Evolutionary conservation across 257 asterid genomes (phyloP).

Genomic region (Euphrasia confusa): DNA sequence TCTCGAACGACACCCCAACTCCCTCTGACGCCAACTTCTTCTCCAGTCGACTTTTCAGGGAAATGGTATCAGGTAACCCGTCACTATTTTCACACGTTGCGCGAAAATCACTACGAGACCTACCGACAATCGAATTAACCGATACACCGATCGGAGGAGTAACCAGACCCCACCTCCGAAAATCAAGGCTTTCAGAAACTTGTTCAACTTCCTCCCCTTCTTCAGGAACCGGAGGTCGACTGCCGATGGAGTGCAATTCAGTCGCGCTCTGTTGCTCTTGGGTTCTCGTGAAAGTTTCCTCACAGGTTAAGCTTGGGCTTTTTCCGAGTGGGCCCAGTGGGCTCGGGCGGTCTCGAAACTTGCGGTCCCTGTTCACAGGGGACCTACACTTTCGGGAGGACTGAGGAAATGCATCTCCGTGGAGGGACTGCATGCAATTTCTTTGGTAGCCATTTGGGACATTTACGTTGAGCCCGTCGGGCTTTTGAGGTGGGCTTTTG

Average conservation of each 20-base stretch:
- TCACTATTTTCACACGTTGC: conserved; percentile 40
- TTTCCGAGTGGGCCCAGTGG: conserved; percentile 85
- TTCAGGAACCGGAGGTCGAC: conserved; percentile 68
- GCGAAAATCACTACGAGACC: background rate
- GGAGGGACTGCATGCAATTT: conserved; percentile 16
- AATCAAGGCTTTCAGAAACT: conserved; percentile 34
- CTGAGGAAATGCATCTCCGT: background rate
- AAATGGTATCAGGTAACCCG: conserved; percentile 56
- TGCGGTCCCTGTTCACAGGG: conserved; percentile 48
- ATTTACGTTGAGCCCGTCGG: conserved; percentile 14
- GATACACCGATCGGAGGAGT: conserved; percentile 74
- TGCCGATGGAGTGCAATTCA: conserved; percentile 55
- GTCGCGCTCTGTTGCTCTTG: conserved; percentile 67
- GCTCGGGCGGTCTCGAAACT: conserved; percentile 55
- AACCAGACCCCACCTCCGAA: conserved; percentile 48
- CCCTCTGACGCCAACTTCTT: conserved; percentile 60
- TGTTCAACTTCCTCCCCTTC: conserved; percentile 97
- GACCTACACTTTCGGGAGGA: conserved; percentile 21
- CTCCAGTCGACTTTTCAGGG: conserved; percentile 48
- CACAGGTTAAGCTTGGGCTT: conserved; percentile 45
- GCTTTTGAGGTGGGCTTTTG: conserved; percentile 42
- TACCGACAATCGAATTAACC: conserved; percentile 18
- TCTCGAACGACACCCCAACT: conserved; percentile 51
- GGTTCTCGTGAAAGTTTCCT: conserved; percentile 45
- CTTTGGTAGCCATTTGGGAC: conserved; percentile 39